Evolutionary conservation across 257 asterid genomes (phyloP).

Genomic region (Nicotiana tabacum): DNA sequence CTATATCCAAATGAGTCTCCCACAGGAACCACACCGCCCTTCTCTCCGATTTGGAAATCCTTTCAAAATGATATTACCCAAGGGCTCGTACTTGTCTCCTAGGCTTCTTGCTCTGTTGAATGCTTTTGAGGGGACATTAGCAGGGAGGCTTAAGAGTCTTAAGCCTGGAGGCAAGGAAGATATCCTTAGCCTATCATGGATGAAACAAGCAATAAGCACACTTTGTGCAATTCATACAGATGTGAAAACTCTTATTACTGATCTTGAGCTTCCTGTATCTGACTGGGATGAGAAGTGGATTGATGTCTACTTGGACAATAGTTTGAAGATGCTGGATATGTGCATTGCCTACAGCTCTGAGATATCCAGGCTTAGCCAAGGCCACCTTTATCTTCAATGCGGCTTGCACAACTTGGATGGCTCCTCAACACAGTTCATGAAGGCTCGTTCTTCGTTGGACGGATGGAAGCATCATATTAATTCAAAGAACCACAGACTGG

Average conservation of each 20-base stretch:
- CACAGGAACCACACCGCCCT: constrained; percentile 62
- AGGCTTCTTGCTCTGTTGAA: constrained; percentile 54
- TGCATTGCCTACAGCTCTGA: constrained; percentile 82
- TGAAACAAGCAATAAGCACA: constrained; percentile 52
- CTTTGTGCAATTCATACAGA: constrained; percentile 69
- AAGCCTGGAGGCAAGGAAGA: constrained; percentile 56
- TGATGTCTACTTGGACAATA: constrained; percentile 67
- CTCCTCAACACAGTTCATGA: constrained; percentile 41
- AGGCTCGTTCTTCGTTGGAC: constrained; percentile 58
- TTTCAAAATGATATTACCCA: constrained; percentile 54
- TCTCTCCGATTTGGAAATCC: constrained; percentile 77
- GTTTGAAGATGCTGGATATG: constrained; percentile 69
- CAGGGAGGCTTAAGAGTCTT: constrained; percentile 54
- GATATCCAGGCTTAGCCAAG: constrained; percentile 67
- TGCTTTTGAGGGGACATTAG: constrained; percentile 57
- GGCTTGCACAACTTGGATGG: constrained; percentile 38
- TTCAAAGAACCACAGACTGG: constrained; percentile 57
- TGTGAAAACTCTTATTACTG: constrained; percentile 54
- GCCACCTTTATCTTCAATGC: constrained; percentile 65
- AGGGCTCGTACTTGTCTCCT: constrained; percentile 59
- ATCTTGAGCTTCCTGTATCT: constrained; percentile 64
- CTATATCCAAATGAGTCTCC: constrained; percentile 47
- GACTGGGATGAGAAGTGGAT: constrained; percentile 95
- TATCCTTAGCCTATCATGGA: constrained; percentile 63
- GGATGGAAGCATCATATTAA: constrained; percentile 65